These are phyloP conservation scores for Tolypocladium pustulatum DNA, from an alignment of 2,329 filamentous ascomycete species.

Conservation along the genomic window DNA sequence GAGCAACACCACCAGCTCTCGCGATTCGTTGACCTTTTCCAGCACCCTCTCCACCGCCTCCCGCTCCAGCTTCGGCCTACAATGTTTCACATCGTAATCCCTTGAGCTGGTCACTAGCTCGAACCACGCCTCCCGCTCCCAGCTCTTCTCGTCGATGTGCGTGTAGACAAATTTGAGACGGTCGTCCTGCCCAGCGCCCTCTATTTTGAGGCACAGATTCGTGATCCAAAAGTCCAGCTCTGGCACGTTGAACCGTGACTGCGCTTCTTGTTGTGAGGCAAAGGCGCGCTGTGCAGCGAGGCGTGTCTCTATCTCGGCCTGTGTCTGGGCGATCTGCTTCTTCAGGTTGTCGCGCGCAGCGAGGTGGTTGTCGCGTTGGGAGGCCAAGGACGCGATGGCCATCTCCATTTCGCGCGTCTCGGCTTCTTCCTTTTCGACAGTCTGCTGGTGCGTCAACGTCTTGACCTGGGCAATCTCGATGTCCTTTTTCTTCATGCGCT, in stretches of 20 bases:
- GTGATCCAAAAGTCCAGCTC: constrained; percentile 95
- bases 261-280: constrained; percentile 66
- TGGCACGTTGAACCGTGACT: constrained; percentile 80
- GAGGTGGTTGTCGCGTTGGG: constrained; percentile 51
- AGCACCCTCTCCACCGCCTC: constrained; percentile 69
- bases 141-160: constrained; percentile 76
- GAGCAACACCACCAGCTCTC: constrained; percentile 60
- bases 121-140: constrained; percentile 87
- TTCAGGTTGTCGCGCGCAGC: constrained; percentile 45
- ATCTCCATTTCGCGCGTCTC: constrained; percentile 67
- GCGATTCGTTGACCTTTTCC: constrained; percentile 70
- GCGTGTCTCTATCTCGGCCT: constrained; percentile 58
- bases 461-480: constrained; percentile 74
- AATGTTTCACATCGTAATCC: constrained; percentile 77
- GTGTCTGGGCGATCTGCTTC: constrained; percentile 54
- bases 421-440: constrained; percentile 63
- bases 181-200: constrained; percentile 77
- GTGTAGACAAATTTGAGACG: constrained; percentile 83
- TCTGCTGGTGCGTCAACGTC: constrained; percentile 59
- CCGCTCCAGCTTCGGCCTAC: constrained; percentile 70
- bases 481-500: constrained; percentile 78
- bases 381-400: constrained; percentile 46
- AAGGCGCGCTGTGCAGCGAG: constrained; percentile 63
- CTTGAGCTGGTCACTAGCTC: constrained; percentile 72
- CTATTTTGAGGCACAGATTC: constrained; percentile 79